These are phyloP conservation scores for Vitis amurensis DNA, from an alignment of 164 flowering plant species.

Conservation along the genomic window DNA sequence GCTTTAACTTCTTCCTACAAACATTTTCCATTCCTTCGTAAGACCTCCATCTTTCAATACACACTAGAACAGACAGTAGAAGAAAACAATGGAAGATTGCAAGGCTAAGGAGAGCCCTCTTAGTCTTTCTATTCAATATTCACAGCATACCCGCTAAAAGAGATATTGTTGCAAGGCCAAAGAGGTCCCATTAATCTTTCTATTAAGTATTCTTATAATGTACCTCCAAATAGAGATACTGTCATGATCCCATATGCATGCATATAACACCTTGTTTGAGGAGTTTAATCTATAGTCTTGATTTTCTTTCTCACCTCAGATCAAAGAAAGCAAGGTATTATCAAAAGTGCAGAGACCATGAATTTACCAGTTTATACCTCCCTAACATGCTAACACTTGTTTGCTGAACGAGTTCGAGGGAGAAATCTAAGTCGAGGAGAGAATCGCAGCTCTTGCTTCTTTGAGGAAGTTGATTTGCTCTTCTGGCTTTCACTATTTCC, in stretches of 20 bases:
- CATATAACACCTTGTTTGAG: neutral
- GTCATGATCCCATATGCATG: neutral
- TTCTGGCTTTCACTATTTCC: constrained; percentile 5
- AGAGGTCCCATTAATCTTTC: neutral
- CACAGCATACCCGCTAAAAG: no score
- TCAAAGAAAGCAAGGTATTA: neutral
- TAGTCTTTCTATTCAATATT: no score
- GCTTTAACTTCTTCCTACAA: no score
- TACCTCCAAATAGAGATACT: neutral
- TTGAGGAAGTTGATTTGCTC: constrained; percentile 2
- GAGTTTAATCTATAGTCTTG: neutral
- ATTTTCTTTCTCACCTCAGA: neutral
- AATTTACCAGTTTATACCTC: neutral
- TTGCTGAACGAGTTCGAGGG: constrained; percentile 30
- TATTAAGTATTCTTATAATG: neutral
- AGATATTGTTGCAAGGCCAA: neutral
- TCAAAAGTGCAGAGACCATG: neutral
- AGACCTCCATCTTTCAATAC: no score
- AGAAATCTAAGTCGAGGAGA: constrained; percentile 28
- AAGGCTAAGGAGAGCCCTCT: no score
- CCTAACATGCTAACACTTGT: constrained; percentile 4
- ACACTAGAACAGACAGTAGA: no score
- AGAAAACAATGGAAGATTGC: no score
- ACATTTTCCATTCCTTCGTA: no score
- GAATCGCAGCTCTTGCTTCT: constrained; percentile 23